Evolutionary conservation across 1,284 basidiomycete species (phyloP), one percentile per base, ranked within the genome.

Genomic region (Cryptococcus hybrid): DNA sequence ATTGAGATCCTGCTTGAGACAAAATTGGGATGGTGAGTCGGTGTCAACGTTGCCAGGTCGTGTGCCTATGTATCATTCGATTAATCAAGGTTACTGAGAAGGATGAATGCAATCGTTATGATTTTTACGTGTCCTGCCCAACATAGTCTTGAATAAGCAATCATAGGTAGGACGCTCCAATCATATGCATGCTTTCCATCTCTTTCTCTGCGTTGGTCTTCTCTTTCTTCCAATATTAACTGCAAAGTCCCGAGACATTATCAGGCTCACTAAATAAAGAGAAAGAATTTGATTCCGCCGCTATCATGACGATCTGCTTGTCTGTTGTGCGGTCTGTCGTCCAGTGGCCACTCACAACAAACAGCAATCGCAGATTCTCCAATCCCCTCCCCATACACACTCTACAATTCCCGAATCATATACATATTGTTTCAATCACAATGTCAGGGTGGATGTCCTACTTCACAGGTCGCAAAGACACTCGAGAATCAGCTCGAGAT

Each of bases 361-460:
- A 45, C 43, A 35, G 47, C 47, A 30, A 15, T 15, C 34, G 15
- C 47, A 11, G 13, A 42, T 5, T 48, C 13, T 18, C 34, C 13
- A 48, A n/a, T 24, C 12, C n/a, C 43, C 43, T 2, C 13, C 43
- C 43, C 13, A n/a, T 24, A n/a, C 9, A 6, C 43, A 24, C 43
- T 11, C 43, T 11, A 9, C 43, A 7, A n/a, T 24, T 30, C 30
- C 30, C 30, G 30, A 30, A 30, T 30, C 30, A 30, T 30, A 30
- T 3, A 34, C 47, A 43, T 3, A 15, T 15, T 24, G 6, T 7
- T 47, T 40, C 36, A 39, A 15, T 39, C 62, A 90, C 84, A 85
- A 93, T 95, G 91, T 86, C 89, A 12, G 83, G 87, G 53, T 86
- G 92, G 77, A 89, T 93, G 86, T 88, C 86, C 73, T 75, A 81